Percentiles rank a stretch among this genome's conserved stretches.
These are phyloP conservation scores for Amauroascus verrucosus DNA, from an alignment of 2,329 filamentous ascomycete genomes.

Conservation along the genomic window DNA sequence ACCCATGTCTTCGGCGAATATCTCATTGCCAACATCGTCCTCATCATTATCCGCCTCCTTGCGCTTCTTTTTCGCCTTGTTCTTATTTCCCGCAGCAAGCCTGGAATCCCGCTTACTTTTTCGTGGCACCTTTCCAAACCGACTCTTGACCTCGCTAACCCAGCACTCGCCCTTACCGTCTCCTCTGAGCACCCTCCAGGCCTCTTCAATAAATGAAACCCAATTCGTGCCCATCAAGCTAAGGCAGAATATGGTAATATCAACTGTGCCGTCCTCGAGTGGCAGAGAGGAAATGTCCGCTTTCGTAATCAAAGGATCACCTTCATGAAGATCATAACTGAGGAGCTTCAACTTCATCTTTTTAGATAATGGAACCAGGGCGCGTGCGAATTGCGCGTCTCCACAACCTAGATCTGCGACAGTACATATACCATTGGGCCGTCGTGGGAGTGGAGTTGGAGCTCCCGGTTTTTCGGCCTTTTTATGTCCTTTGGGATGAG, in stretches of 20 bases:
- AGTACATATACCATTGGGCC: conserved; percentile 55
- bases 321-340: conserved; percentile 78
- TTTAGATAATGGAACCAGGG: conserved; percentile 50
- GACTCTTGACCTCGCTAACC: conserved; percentile 93
- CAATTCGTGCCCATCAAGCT: conserved; percentile 99
- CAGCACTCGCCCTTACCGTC: conserved; percentile 78
- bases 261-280: conserved; percentile 60
- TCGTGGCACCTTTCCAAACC: conserved; percentile 58
- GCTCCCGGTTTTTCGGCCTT: conserved; percentile 18
- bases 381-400: conserved; percentile 68
- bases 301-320: conserved; percentile 65
- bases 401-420: conserved; percentile 92
- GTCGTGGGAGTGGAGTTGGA: conserved; percentile 54
- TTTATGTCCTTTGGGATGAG: conserved; percentile 32
- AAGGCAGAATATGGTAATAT: conserved; percentile 88
- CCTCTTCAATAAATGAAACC: conserved; percentile 93
- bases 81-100: conserved; percentile 42
- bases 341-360: conserved; percentile 63
- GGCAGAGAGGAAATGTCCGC: conserved; percentile 84
- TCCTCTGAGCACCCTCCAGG: conserved; percentile 80
- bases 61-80: conserved; percentile 30
- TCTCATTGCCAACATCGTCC: conserved; percentile 46
- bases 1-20: conserved; percentile 41
- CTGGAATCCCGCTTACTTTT: conserved; percentile 35
- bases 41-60: conserved; percentile 43